Conservation (phyloP, 2,329 filamentous ascomycete species). For the Tolypocladium amazonense region DNA sequence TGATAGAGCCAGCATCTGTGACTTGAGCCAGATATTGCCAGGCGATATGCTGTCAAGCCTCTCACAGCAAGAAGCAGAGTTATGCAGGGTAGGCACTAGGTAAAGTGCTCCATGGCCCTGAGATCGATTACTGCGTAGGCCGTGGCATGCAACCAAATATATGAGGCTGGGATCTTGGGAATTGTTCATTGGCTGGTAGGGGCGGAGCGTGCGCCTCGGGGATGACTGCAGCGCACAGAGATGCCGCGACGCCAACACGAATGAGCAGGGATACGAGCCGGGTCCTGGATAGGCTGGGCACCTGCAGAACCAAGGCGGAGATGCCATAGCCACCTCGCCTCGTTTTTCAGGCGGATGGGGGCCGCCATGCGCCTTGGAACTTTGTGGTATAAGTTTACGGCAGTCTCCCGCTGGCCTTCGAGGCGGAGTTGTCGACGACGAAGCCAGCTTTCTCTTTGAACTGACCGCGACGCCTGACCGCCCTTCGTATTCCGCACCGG, state of each 20-base stretch:
- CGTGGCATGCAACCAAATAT: neutral
- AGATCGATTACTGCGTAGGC: neutral
- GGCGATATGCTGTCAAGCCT: neutral
- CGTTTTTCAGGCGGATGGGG: neutral
- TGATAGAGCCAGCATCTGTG: conserved; percentile 1
- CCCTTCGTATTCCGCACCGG: neutral
- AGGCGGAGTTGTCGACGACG: neutral
- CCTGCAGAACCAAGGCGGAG: neutral
- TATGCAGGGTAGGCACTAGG: too few relatives aligned
- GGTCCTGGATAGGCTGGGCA: neutral
- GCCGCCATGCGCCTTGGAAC: neutral
- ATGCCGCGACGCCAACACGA: neutral
- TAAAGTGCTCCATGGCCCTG: neutral
- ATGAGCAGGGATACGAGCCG: neutral
- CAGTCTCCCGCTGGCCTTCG: neutral
- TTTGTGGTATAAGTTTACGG: neutral
- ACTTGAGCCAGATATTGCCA: neutral
- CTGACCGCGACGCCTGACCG: too few relatives aligned
- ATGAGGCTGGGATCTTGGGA: neutral
- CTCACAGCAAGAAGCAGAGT: neutral
- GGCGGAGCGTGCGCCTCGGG: neutral
- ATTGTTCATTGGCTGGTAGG: neutral
- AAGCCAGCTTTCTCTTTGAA: neutral
- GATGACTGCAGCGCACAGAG: neutral
- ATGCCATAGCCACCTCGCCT: neutral